These are phyloP conservation scores for Psidium guajava DNA, from an alignment of 345 rosid species.

Conservation along the genomic window DNA sequence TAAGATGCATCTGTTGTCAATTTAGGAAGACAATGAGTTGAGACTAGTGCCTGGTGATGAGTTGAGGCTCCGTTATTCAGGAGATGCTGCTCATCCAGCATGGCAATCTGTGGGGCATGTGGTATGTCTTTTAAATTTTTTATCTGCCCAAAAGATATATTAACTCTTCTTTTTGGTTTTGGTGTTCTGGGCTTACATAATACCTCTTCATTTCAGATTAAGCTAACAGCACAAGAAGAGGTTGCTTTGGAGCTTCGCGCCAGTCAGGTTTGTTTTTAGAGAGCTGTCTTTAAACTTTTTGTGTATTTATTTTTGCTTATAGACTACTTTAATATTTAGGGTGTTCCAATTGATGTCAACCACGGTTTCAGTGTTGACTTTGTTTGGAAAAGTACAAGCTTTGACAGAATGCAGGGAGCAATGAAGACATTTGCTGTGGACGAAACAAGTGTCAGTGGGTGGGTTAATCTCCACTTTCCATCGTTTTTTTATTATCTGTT, in stretches of 20 bases:
- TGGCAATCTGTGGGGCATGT: slow-evolving; percentile 99
- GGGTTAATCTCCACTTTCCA: slow-evolving; percentile 10
- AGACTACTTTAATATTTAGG: slow-evolving; percentile 33
- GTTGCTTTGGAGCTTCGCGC: slow-evolving; percentile 99
- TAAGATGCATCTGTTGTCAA: slow-evolving; percentile 8
- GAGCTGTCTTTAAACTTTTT: not conserved
- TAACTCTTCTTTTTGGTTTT: not conserved
- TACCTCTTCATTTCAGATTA: slow-evolving; percentile 38
- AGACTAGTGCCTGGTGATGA: slow-evolving; percentile 98
- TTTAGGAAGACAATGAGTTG: slow-evolving; percentile 94
- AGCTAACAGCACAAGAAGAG: slow-evolving; percentile 96
- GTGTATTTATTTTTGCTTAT: not conserved
- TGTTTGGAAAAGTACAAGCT: slow-evolving; percentile 99
- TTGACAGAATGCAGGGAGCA: slow-evolving; percentile 99
- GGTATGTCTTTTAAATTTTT: slow-evolving; percentile 31
- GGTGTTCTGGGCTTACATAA: not conserved
- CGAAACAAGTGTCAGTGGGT: slow-evolving; percentile 99
- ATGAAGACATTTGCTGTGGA: slow-evolving; percentile 99
- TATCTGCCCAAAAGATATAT: not conserved
- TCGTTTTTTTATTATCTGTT: not conserved
- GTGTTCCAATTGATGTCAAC: slow-evolving; percentile 86
- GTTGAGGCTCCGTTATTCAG: slow-evolving; percentile 86
- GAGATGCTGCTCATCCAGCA: slow-evolving; percentile 95
- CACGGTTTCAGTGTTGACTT: slow-evolving; percentile 98
- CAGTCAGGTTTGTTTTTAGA: slow-evolving; percentile 56